Evolutionary conservation across 345 rosid genomes (phyloP), one percentile per base, ranked within the genome.

Genomic region (Diplotaxis tenuifolia): DNA sequence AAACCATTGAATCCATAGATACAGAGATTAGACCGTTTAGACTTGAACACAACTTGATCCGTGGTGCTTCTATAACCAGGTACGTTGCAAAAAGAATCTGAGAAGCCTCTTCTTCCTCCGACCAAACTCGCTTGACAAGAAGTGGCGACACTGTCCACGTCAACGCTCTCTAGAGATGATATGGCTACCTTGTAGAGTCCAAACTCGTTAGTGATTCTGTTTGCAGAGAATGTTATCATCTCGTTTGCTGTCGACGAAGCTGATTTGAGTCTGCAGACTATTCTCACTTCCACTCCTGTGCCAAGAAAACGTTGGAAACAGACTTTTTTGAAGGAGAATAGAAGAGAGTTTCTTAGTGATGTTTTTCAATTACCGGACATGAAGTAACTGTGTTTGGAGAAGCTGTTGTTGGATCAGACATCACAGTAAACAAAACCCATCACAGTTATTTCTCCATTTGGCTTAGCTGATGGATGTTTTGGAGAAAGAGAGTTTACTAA

Each of bases 371-470:
- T 49, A 95, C 99, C 99, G 58, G 96, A 84, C 70, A 95, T 70
- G 90, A 95, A 95, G 90, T 90, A 95, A 86, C 97, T 90, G 89
- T 92, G 88, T 45, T 54, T 92, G 68, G 99, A 83, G 87, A 92
- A 95, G 78, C 75, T 92, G 85, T 95, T 90, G 87, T 87, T 92
- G 85, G 93, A 90, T 88, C 99, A 95, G 62, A 87, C 87, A 70
- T 95, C 99, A 32, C 99, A 95, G 56, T 86, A 95, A 72, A 95
- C 99, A 73, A 90, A 79, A 66, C 99, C 99, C 89, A 90, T 86
- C 2, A 95, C 89, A 9, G 86, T 80, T 76, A 90, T 81, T 42
- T 85, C 84, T 10, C 93, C 86, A 66, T 54, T 55, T 59, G 66
- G 52, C 59, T 74, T 81, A 9, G 76, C 1, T 21, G 81, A 76